Evolutionary conservation across 345 rosid genomes (phyloP).

Genomic region (Viola odorata): DNA sequence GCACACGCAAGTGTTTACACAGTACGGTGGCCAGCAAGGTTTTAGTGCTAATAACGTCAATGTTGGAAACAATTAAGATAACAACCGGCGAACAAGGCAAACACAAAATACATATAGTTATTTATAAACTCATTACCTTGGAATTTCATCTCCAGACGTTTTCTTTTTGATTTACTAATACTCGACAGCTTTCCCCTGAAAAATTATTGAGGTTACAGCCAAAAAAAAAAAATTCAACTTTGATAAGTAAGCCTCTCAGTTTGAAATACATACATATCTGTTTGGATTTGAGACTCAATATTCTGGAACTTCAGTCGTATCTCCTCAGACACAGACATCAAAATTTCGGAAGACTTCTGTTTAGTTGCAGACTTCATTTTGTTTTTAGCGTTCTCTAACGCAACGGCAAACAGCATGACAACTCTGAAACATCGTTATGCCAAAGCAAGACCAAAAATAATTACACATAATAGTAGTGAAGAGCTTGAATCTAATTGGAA

Average conservation of each 20-base stretch:
- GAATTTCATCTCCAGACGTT: conserved; percentile 61
- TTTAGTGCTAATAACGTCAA: not conserved
- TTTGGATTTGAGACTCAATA: conserved; percentile 60
- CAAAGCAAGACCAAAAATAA: conserved; percentile 17
- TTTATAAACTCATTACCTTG: conserved; percentile 42
- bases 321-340: conserved; percentile 63
- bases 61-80: no score
- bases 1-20: not conserved
- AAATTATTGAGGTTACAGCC: conserved; percentile 22
- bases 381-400: conserved; percentile 57
- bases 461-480: conserved; percentile 7
- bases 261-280: conserved; percentile 53
- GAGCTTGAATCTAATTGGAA: conserved; percentile 2
- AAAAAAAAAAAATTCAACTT: conserved; percentile 13
- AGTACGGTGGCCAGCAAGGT: not conserved
- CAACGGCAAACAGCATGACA: conserved; percentile 49
- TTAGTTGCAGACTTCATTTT: conserved; percentile 59
- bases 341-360: conserved; percentile 70
- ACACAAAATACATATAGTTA: no score
- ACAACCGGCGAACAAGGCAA: no score
- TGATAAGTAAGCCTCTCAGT: conserved; percentile 12
- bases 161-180: conserved; percentile 64
- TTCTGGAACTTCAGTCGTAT: conserved; percentile 55
- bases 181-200: conserved; percentile 57
- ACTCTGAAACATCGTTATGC: conserved; percentile 53